Conservation (phyloP, 1,284 basidiomycete genomes). For the Salmacisia buchloeana region DNA sequence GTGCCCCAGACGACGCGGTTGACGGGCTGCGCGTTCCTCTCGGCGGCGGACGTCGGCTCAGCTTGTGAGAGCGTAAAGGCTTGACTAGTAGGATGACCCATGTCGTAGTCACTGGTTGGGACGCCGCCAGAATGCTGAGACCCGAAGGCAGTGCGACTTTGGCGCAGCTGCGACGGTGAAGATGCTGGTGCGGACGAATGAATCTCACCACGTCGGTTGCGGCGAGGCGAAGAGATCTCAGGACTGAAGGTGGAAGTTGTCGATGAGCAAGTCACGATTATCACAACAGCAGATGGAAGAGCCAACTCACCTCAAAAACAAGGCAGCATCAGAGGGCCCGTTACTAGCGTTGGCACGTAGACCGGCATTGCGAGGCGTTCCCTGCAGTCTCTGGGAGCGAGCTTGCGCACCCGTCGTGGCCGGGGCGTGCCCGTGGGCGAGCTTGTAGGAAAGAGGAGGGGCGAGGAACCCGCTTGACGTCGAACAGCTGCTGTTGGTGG, state of each 20-base stretch:
- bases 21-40: conserved; percentile 15
- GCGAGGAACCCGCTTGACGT: conserved; percentile 24
- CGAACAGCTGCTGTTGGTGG: not conserved
- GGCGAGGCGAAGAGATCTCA: conserved; percentile 36
- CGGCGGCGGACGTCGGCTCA: conserved; percentile 23
- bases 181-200: conserved; percentile 35
- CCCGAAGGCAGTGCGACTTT: conserved; percentile 59
- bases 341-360: conserved; percentile 12
- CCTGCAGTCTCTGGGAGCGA: conserved; percentile 12
- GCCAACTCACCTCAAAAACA: conserved; percentile 33
- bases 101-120: conserved; percentile 1
- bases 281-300: not conserved
- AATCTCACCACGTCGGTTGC: conserved; percentile 43
- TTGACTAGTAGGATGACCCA: not conserved
- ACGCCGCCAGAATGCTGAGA: conserved; percentile 1
- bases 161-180: conserved; percentile 31
- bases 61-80: conserved; percentile 37
- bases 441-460: conserved; percentile 43
- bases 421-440: conserved; percentile 36
- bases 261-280: not conserved
- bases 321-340: conserved; percentile 38
- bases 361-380: conserved; percentile 24
- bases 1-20: conserved; percentile 81
- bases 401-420: conserved; percentile 19
- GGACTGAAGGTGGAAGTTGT: conserved; percentile 20